A percentile compares a stretch with the other conserved stretches of the same genome.
Evolutionary conservation across 257 asterid genomes (phyloP).

Genomic region (Ophiorrhiza pumila): DNA sequence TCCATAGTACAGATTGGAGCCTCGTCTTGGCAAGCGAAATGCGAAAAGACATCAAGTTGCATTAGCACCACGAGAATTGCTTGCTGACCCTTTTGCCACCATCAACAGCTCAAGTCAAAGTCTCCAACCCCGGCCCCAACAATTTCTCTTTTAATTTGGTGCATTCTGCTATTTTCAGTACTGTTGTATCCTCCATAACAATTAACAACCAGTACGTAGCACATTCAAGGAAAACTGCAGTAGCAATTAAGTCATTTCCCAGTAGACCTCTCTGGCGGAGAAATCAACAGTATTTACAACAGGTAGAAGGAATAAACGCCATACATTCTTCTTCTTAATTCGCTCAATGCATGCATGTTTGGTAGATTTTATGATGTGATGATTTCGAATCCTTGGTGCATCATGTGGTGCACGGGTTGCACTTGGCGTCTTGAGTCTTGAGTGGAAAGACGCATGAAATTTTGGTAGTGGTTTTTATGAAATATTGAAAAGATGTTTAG

Average conservation of each 20-base stretch:
- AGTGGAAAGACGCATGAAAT: background rate
- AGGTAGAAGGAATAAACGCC: background rate
- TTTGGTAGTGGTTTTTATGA: background rate
- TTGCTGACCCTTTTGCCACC: conserved; percentile 4
- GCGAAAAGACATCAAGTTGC: background rate
- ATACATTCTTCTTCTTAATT: no score
- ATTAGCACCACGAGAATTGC: background rate
- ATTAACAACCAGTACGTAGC: no score
- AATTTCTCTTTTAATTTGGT: background rate
- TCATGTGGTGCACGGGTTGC: conserved; percentile 3
- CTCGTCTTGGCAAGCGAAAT: background rate
- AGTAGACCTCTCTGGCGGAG: background rate
- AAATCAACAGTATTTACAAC: background rate
- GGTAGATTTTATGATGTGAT: background rate
- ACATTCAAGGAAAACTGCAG: no score
- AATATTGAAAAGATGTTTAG: background rate
- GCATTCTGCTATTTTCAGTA: background rate
- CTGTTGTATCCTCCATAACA: background rate
- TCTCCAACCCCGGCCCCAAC: background rate
- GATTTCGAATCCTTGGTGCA: background rate
- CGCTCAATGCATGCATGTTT: background rate
- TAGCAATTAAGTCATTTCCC: background rate
- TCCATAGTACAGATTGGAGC: background rate
- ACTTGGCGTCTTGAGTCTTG: background rate
- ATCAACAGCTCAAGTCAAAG: background rate